A percentile compares a stretch with the other conserved stretches of the same genome.
Evolutionary conservation across 2,329 filamentous ascomycete genomes (phyloP).

Genomic region (Aurifilum marmelostoma): DNA sequence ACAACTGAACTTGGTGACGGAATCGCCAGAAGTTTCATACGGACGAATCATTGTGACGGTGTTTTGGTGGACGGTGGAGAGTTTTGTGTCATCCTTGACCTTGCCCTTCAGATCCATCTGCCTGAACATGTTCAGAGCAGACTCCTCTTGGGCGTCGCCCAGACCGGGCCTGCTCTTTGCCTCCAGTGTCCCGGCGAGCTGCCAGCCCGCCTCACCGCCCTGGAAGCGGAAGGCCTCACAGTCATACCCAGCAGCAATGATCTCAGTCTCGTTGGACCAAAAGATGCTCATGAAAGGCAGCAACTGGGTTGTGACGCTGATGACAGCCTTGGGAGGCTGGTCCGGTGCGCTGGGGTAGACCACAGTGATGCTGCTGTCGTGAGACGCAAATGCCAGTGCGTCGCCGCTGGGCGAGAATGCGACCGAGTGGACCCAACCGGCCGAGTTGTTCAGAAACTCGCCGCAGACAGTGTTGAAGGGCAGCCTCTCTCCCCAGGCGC

Average conservation of each 20-base stretch:
- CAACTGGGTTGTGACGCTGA: conserved; percentile 87
- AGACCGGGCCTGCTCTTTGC: conserved; percentile 65
- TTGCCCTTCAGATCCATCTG: conserved; percentile 99
- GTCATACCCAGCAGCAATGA: conserved; percentile 91
- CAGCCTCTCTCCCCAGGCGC: conserved; percentile 90
- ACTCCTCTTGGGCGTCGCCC: conserved; percentile 77
- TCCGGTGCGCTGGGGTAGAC: conserved; percentile 93
- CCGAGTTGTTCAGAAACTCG: conserved; percentile 93
- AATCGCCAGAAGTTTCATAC: conserved; percentile 68
- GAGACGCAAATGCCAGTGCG: conserved; percentile 89
- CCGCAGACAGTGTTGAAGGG: conserved; percentile 99
- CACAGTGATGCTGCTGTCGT: conserved; percentile 95
- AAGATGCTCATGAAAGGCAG: conserved; percentile 91
- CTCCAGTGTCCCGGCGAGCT: conserved; percentile 80
- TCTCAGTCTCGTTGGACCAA: conserved; percentile 90
- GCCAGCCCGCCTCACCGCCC: conserved; percentile 80
- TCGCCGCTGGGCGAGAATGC: conserved; percentile 92
- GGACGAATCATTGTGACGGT: conserved; percentile 84
- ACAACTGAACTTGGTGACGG: conserved; percentile 84
- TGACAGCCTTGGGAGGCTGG: conserved; percentile 84
- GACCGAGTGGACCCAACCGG: conserved; percentile 94
- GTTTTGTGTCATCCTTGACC: conserved; percentile 85
- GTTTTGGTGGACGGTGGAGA: conserved; percentile 96
- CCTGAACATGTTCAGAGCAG: conserved; percentile 94
- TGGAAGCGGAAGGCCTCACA: conserved; percentile 88